Conservation (phyloP, 108 stramenopile genomes). For the Nitzschia palea region DNA sequence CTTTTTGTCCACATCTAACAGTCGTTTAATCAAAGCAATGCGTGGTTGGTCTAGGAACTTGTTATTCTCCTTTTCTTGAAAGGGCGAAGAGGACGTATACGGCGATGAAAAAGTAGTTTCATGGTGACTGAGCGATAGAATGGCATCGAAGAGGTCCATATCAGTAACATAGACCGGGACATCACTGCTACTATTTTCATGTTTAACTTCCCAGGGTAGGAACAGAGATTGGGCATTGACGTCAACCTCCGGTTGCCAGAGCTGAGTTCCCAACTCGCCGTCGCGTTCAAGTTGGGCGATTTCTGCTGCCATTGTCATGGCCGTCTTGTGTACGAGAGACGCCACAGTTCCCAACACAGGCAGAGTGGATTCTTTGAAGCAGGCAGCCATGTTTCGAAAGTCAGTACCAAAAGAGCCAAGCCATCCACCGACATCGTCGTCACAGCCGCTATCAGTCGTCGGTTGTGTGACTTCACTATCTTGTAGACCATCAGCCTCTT, state of each 20-base stretch:
- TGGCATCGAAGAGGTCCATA: conserved; percentile 29
- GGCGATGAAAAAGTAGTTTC: conserved; percentile 40
- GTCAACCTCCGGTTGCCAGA: not conserved
- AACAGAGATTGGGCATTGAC: not conserved
- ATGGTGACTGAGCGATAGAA: conserved; percentile 26
- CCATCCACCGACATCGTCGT: conserved; percentile 34
- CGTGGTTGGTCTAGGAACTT: conserved; percentile 41
- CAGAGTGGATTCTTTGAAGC: conserved; percentile 27
- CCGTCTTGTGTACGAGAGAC: conserved; percentile 41
- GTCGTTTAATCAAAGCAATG: conserved; percentile 40
- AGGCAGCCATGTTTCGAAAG: conserved; percentile 29
- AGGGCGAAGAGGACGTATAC: conserved; percentile 8
- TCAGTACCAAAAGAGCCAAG: conserved; percentile 35
- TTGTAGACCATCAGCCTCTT: not conserved
- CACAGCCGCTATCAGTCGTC: not conserved
- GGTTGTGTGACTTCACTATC: conserved; percentile 1
- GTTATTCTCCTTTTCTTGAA: not conserved
- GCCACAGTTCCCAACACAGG: conserved; percentile 37
- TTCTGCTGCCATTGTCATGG: conserved; percentile 56
- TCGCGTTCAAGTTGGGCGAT: conserved; percentile 48
- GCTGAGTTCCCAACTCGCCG: conserved; percentile 20
- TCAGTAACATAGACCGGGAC: conserved; percentile 30
- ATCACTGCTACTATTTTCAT: conserved; percentile 3
- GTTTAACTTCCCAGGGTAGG: conserved; percentile 54
- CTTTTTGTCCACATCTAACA: conserved; percentile 52